Evolutionary conservation across 2,329 filamentous ascomycete species (phyloP).

Genomic region (Calonectria naviculata): DNA sequence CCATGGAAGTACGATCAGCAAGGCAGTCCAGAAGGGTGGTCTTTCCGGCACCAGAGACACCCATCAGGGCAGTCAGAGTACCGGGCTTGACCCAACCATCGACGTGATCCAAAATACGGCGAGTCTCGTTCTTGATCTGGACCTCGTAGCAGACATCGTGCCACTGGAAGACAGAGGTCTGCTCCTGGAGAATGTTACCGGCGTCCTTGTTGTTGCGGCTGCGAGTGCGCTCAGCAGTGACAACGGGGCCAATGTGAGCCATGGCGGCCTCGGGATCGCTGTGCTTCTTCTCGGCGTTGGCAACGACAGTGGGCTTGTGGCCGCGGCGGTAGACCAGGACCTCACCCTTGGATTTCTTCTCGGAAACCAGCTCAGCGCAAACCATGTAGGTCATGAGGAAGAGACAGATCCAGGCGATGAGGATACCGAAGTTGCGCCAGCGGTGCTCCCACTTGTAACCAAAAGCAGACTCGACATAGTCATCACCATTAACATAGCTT

Average conservation of each 20-base stretch:
- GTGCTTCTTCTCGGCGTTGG: constrained; percentile 70
- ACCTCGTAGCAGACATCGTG: constrained; percentile 81
- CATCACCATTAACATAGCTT: constrained; percentile 56
- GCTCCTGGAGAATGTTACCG: constrained; percentile 58
- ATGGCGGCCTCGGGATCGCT: constrained; percentile 68
- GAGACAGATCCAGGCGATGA: constrained; percentile 72
- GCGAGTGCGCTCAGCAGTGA: constrained; percentile 56
- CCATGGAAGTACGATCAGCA: constrained; percentile 88
- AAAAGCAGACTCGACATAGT: constrained; percentile 56
- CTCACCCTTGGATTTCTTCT: constrained; percentile 79
- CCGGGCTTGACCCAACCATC: constrained; percentile 96
- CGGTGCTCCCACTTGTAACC: constrained; percentile 68
- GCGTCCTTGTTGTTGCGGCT: constrained; percentile 49
- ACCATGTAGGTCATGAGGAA: constrained; percentile 72
- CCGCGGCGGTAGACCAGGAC: constrained; percentile 80
- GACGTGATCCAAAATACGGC: constrained; percentile 85
- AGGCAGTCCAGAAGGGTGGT: constrained; percentile 90
- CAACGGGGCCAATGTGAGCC: constrained; percentile 60
- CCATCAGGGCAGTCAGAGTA: constrained; percentile 90
- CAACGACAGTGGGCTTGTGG: constrained; percentile 68
- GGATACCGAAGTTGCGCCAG: constrained; percentile 79
- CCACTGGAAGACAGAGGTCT: constrained; percentile 89
- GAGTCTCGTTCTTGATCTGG: constrained; percentile 81
- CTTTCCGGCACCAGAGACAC: constrained; percentile 93
- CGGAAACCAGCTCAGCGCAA: constrained; percentile 73